phyloP scores from a whole-genome alignment of 495 filamentous ascomycete species.

The Tuber calosporum region DNA sequence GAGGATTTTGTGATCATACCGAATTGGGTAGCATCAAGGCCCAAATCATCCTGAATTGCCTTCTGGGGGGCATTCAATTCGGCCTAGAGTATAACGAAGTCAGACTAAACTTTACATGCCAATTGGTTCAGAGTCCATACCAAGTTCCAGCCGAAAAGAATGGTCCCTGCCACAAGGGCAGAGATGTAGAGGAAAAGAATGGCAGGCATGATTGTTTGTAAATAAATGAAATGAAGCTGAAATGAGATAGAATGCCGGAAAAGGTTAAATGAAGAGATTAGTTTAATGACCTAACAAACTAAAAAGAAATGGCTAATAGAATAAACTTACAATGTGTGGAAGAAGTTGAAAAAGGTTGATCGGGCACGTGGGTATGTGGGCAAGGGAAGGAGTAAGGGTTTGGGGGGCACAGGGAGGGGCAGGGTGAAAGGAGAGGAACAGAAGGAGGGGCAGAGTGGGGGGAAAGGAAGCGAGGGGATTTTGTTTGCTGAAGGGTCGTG shows the following conservation, averaged over 20 bases:
- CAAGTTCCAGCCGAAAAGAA: constrained; percentile 92
- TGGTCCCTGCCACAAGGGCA: constrained; percentile 44
- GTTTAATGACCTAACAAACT: neutral
- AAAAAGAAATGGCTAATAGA: constrained; percentile 9
- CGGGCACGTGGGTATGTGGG: neutral
- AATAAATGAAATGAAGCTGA: neutral
- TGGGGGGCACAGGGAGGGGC: neutral
- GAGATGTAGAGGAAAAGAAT: constrained; percentile 5
- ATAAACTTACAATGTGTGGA: neutral
- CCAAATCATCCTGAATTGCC: constrained; percentile 55
- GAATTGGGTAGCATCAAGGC: constrained; percentile 56
- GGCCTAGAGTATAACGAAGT: constrained; percentile 51
- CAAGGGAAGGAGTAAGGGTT: neutral
- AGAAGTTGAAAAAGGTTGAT: neutral
- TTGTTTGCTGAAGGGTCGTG: neutral
- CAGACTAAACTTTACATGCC: constrained; percentile 5
- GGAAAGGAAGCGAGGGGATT: neutral
- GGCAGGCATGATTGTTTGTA: neutral
- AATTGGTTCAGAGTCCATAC: constrained; percentile 46
- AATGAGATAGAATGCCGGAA: neutral
- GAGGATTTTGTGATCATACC: constrained; percentile 43
- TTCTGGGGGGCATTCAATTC: constrained; percentile 92
- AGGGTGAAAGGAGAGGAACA: constrained; percentile 3
- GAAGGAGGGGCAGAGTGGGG: neutral
- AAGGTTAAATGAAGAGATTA: neutral